phyloP scores from a whole-genome alignment of 2,329 filamentous ascomycete genomes.

The Colletotrichum neosansevieriae region DNA sequence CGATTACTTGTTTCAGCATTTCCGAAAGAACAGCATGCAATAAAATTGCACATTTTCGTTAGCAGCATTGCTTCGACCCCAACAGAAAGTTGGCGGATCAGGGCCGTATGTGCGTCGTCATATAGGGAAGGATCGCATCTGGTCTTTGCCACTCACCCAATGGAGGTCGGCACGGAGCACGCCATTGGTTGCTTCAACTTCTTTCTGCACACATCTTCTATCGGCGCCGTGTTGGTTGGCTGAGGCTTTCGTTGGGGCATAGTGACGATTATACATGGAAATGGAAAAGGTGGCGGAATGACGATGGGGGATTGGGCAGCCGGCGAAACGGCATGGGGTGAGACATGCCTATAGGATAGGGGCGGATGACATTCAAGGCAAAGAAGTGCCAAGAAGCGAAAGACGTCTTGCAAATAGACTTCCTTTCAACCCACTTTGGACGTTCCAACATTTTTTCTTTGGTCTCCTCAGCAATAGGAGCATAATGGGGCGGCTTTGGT shows the following conservation, averaged over 20 bases:
- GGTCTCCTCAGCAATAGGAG: slow-evolving; percentile 20
- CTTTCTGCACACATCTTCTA: background rate
- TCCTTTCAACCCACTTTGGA: background rate
- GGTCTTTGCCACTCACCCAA: background rate
- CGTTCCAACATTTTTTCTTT: slow-evolving; percentile 8
- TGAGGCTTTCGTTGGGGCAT: slow-evolving; percentile 7
- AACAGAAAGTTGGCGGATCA: slow-evolving; percentile 15
- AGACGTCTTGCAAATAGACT: background rate
- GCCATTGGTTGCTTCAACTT: background rate
- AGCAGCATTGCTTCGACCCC: slow-evolving; percentile 1
- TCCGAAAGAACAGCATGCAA: slow-evolving; percentile 37
- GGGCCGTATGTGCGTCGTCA: slow-evolving; percentile 7
- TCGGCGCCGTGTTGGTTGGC: background rate
- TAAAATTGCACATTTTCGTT: slow-evolving; percentile 32
- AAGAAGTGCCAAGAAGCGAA: background rate
- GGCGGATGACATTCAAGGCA: background rate
- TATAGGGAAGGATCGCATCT: slow-evolving; percentile 22
- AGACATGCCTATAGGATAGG: background rate
- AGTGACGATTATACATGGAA: slow-evolving; percentile 29
- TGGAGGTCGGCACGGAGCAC: background rate
- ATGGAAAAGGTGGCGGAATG: slow-evolving; percentile 26
- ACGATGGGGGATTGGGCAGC: background rate
- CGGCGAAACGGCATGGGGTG: background rate
- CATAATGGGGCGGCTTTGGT: slow-evolving; percentile 4
- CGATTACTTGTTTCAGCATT: slow-evolving; percentile 18